Evolutionary conservation across 176 grass and related monocot genomes (phyloP), one percentile per base, ranked within the genome.

Genomic region (Oryza punctata): DNA sequence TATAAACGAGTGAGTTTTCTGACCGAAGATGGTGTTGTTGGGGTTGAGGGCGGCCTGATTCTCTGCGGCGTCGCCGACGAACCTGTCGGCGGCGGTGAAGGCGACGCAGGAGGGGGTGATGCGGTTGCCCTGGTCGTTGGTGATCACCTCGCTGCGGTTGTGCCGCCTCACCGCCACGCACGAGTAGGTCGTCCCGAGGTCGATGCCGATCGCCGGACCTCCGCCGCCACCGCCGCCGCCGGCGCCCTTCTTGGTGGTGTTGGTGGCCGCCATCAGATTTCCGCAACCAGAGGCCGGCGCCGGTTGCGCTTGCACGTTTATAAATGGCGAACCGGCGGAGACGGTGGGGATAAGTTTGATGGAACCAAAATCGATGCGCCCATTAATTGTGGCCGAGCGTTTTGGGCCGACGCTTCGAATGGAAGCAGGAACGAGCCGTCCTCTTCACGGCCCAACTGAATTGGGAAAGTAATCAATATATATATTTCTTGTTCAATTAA

Each of bases 21-120:
- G 7, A 38, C 37, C 37, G 7, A 38, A 38, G 37, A 38, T 38
- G 41, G 94, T 96, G 84, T 96, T 96, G 81, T 61, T 85, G 3
- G 94, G 91, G 77, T 96, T 96, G 91, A 96, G 93, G 81, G 94
- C 94, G 69, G 93, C 94, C 78, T 96, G 94, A 78, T 96, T 93
- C 91, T 96, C 93, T 5, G 94, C 94, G 1, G 94, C 91, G 32
- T 96, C 94, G 70, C 94, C 91, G 81, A 96, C 89, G 63, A 96
- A 84, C 67, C 94, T 68, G 73, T 96, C 94, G 49, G 69, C 13
- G 45, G 45, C 78, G 2, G 94, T 92, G 89, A 94, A 94, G 24
- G 65, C 93, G 18, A 92, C 93, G 24, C 90, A 94, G 50, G 93
- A 92, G 0, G 93, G 93, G 32, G 93, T 94, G 49, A 90, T 13